Base-by-base conservation (phyloP, 2,329 filamentous ascomycete genomes). In the Rhynchosporium agropyri region DNA sequence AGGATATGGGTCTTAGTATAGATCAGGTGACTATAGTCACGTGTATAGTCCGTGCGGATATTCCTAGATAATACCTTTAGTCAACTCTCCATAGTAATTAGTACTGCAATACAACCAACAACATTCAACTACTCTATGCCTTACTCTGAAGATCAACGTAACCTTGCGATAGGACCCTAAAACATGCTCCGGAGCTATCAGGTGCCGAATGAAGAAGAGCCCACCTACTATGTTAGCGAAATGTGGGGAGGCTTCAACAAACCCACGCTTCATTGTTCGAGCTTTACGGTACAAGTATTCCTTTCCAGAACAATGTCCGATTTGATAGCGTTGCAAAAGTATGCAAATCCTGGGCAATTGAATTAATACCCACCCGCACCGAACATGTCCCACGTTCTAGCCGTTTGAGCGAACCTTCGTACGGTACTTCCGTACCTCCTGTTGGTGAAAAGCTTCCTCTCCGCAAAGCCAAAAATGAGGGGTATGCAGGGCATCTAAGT, bases 391-490 rank as follows among this genome's bases (percentile, higher is more conserved):
- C 51, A 54, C 51, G 38, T 42, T 42, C 33, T 8, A n/a, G 38
- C 33, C 51, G 10, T 38, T 53, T 38, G 3, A 53, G 26, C 31
- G 38, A 53, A 53, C 50, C 33, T 20, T 20, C 20, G 20, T 20
- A 20, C 20, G 20, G 20, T 20, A 20, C 20, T 20, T 20, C 20
- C 20, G 20, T 20, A 49, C 33, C 50, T 36, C 51, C 20, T 10
- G n/a, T 54, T 8, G 51, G 20, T 20, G 38, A 2, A 42, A 12
- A 28, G 51, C 40, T 40, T 26, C 36, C 51, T 54, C 36, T 36
- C 51, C 51, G 51, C 51, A 40, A 38, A 26, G 51, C 51, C 33
- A 40, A 54, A 33, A 26, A 33, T 40, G 50, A 28, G n/a, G 15
- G 36, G 20, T 13, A 40, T 40, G 51, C 10, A 3, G 13, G 38